phyloP scores from a whole-genome alignment of 2,329 filamentous ascomycete genomes.

The Leptographium galeiforme region DNA sequence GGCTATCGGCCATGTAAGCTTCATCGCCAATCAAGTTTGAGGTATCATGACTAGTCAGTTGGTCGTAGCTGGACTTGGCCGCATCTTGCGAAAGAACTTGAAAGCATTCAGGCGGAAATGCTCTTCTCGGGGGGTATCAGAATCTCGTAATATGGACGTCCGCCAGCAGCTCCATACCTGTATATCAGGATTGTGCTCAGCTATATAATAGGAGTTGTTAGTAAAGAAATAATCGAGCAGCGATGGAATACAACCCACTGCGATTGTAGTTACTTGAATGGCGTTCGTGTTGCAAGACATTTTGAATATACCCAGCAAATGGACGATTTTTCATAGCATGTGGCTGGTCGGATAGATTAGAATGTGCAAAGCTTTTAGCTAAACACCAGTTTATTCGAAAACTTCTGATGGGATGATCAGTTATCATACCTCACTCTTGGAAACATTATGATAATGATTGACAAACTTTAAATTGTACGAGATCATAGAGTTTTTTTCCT shows the following conservation, averaged over 20 bases:
- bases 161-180: not conserved
- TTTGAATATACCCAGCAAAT: not conserved
- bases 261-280: not conserved
- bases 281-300: not conserved
- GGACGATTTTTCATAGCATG: no score
- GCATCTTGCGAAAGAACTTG: not conserved
- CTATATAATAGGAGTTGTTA: not conserved
- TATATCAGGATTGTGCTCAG: not conserved
- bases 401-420: no score
- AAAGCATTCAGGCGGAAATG: conserved; percentile 2
- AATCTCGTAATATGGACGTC: no score
- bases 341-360: no score
- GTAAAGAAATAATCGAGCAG: not conserved
- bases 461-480: no score
- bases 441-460: no score
- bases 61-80: not conserved
- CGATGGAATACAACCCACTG: not conserved
- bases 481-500: no score
- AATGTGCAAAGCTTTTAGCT: no score
- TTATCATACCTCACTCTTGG: no score
- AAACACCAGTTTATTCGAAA: no score
- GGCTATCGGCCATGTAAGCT: not conserved
- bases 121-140: not conserved
- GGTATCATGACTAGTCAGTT: not conserved
- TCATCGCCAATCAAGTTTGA: not conserved